Evolutionary conservation across 2,329 filamentous ascomycete species (phyloP).

Genomic region (Clonostachys rosea): DNA sequence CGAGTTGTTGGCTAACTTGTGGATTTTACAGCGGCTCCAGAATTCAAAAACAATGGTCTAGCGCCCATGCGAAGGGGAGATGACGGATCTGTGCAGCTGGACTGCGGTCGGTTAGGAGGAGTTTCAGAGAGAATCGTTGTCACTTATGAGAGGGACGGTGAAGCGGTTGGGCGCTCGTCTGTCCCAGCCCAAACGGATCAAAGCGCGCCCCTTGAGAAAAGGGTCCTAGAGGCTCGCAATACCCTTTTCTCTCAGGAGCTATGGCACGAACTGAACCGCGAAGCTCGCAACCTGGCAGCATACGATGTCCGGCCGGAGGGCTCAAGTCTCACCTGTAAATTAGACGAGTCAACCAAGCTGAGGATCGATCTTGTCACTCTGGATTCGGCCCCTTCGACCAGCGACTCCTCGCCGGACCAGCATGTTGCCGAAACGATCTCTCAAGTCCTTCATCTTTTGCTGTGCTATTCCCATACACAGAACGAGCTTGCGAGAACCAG

Average conservation of each 20-base stretch:
- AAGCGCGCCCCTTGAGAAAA: constrained; percentile 52
- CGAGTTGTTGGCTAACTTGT: constrained; percentile 15
- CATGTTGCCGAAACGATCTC: constrained; percentile 60
- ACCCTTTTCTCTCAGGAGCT: constrained; percentile 81
- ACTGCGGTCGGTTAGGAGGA: constrained; percentile 49
- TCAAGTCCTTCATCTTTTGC: constrained; percentile 67
- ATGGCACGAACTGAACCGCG: constrained; percentile 83
- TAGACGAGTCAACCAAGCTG: constrained; percentile 47
- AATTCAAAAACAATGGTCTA: constrained; percentile 67
- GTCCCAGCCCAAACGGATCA: constrained; percentile 48
- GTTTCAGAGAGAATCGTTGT: constrained; percentile 62
- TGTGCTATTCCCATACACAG: constrained; percentile 74
- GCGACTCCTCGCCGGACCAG: constrained; percentile 32
- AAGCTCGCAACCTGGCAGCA: constrained; percentile 68
- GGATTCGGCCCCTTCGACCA: constrained; percentile 26
- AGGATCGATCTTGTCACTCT: constrained; percentile 64
- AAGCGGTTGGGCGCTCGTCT: constrained; percentile 51
- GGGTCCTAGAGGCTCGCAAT: constrained; percentile 71
- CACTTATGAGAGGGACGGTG: constrained; percentile 53
- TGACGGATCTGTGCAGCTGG: constrained; percentile 72
- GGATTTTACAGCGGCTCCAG: constrained; percentile 39
- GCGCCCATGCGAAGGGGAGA: constrained; percentile 72
- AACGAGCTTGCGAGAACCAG: constrained; percentile 67
- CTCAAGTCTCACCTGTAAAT: constrained; percentile 49
- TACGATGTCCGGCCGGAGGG: constrained; percentile 65